These are phyloP conservation scores for Paraphaeosphaeria sporulosa DNA, from an alignment of 2,329 filamentous ascomycete species.

Conservation along the genomic window DNA sequence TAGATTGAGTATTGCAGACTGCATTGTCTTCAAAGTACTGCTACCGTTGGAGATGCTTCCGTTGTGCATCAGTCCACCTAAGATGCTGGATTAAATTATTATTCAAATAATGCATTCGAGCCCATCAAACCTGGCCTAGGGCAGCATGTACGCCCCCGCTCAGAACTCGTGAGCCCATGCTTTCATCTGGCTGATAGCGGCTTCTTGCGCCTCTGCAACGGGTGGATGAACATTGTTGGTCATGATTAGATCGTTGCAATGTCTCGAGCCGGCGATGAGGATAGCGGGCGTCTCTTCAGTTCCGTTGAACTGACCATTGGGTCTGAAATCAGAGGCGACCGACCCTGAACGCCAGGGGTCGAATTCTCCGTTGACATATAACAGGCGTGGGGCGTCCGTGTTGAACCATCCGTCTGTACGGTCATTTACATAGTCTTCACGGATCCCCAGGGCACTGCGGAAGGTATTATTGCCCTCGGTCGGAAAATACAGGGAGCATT, in stretches of 20 bases:
- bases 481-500: background rate
- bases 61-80: too few relatives aligned
- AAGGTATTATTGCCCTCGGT: background rate
- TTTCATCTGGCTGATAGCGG: background rate
- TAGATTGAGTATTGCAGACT: constrained; percentile 24
- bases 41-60: too few relatives aligned
- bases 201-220: background rate
- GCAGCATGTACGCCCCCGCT: background rate
- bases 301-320: background rate
- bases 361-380: background rate
- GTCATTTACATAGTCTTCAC: background rate
- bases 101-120: too few relatives aligned
- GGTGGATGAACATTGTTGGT: background rate
- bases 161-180: background rate
- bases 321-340: background rate
- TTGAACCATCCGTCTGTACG: background rate
- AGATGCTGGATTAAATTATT: too few relatives aligned
- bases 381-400: background rate
- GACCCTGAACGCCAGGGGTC: background rate
- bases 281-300: background rate
- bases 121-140: background rate
- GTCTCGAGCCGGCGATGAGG: background rate
- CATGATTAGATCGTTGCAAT: background rate
- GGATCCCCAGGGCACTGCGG: background rate
- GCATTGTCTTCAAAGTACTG: too few relatives aligned